These are phyloP conservation scores for Tephrocybe sp. DNA, from an alignment of 768 basidiomycete species.

Conservation along the genomic window DNA sequence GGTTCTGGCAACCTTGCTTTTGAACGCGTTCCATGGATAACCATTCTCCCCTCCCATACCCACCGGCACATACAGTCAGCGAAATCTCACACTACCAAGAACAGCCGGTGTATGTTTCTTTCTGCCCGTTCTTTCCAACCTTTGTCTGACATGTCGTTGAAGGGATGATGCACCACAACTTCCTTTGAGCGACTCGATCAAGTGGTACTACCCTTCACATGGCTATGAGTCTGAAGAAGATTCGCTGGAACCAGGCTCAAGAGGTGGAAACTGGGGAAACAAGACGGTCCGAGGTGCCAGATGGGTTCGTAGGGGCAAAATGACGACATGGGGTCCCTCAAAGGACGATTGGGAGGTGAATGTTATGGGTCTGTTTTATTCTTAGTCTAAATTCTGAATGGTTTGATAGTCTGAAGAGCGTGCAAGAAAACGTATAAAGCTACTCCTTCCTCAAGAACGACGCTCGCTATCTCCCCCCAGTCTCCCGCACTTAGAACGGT, in stretches of 20 bases:
- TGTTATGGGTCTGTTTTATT: slow-evolving; percentile 3
- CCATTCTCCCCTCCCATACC: slow-evolving; percentile 5
- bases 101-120: slow-evolving; percentile 27
- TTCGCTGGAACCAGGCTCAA: slow-evolving; percentile 41
- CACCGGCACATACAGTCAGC: slow-evolving; percentile 1
- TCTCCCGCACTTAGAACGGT: slow-evolving; percentile 75
- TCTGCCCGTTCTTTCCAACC: not conserved
- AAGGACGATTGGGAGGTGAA: slow-evolving; percentile 87
- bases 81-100: slow-evolving; percentile 14
- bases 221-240: slow-evolving; percentile 71
- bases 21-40: slow-evolving; percentile 16
- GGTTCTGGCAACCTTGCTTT: no score
- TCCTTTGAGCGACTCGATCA: slow-evolving; percentile 69
- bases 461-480: slow-evolving; percentile 73
- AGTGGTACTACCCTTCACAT: slow-evolving; percentile 85
- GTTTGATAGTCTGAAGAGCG: slow-evolving; percentile 75
- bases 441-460: slow-evolving; percentile 58
- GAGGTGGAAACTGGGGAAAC: slow-evolving; percentile 81
- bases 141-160: not conserved
- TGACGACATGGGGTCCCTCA: slow-evolving; percentile 80
- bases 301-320: slow-evolving; percentile 83
- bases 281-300: slow-evolving; percentile 75
- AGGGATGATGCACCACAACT: slow-evolving; percentile 25
- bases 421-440: slow-evolving; percentile 76
- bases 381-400: slow-evolving; percentile 16